A percentile compares a stretch with the other conserved stretches of the same genome.
phyloP scores from a whole-genome alignment of 2,329 filamentous ascomycete species.

The Sporothrix luriei region DNA sequence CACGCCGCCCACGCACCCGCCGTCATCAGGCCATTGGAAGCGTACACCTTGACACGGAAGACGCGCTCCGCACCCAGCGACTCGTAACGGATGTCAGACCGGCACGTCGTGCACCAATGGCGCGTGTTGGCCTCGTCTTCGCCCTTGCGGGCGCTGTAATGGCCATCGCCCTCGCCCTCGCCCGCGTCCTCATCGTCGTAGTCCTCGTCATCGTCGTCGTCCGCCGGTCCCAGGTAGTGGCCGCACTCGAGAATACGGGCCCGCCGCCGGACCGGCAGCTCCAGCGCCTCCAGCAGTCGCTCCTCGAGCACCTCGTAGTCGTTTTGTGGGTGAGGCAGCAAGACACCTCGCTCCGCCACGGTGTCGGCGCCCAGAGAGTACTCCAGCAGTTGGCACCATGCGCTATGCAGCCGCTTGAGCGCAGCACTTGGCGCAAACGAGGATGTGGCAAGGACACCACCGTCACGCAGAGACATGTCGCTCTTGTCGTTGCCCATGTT shows the following conservation, averaged over 20 bases:
- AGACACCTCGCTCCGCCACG: slow-evolving; percentile 70
- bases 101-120: slow-evolving; percentile 62
- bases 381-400: slow-evolving; percentile 68
- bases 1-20: slow-evolving; percentile 89
- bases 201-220: slow-evolving; percentile 49
- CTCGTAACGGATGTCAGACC: slow-evolving; percentile 58
- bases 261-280: slow-evolving; percentile 65
- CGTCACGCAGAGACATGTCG: not conserved
- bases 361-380: slow-evolving; percentile 65
- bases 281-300: slow-evolving; percentile 71
- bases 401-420: slow-evolving; percentile 58
- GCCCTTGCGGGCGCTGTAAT: slow-evolving; percentile 46
- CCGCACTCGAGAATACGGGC: slow-evolving; percentile 74
- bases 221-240: slow-evolving; percentile 69
- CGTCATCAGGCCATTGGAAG: slow-evolving; percentile 91
- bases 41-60: slow-evolving; percentile 85
- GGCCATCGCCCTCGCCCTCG: slow-evolving; percentile 51
- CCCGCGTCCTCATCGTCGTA: slow-evolving; percentile 55
- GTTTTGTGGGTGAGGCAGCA: slow-evolving; percentile 76
- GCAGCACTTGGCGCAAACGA: slow-evolving; percentile 48
- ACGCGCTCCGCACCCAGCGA: slow-evolving; percentile 57
- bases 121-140: slow-evolving; percentile 43
- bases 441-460: not conserved
- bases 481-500: slow-evolving; percentile 33
- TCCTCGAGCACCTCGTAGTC: slow-evolving; percentile 82